phyloP scores from a whole-genome alignment of 2,329 filamentous ascomycete species.

The Neurospora sp. region DNA sequence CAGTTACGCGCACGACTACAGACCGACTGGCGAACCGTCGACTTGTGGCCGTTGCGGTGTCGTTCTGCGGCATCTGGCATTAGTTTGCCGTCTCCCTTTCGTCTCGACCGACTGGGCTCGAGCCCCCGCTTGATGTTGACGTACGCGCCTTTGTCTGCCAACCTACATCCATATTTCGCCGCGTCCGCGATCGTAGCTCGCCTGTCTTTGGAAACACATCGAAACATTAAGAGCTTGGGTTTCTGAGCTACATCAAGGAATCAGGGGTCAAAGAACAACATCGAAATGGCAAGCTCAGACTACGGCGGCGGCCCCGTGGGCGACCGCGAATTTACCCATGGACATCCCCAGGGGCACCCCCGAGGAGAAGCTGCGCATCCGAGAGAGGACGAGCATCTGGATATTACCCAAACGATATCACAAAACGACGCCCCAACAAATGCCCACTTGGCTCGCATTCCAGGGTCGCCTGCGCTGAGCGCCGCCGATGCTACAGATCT shows the following conservation, averaged over 20 bases:
- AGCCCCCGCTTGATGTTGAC: constrained; percentile 9
- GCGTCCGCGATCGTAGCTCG: not conserved
- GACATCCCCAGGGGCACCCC: constrained; percentile 2
- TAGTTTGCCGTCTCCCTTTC: not conserved
- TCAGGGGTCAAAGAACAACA: constrained; percentile 13
- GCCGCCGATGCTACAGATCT: constrained; percentile 24
- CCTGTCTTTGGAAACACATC: constrained; percentile 1
- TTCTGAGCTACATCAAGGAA: constrained; percentile 8
- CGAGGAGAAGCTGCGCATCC: constrained; percentile 14
- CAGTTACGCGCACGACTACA: not conserved
- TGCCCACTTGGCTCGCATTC: constrained; percentile 14
- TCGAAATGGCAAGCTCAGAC: constrained; percentile 33
- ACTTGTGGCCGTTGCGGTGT: not conserved
- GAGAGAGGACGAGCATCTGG: constrained; percentile 18
- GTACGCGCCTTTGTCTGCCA: constrained; percentile 3
- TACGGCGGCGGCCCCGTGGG: constrained; percentile 28
- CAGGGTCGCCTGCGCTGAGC: constrained; percentile 28
- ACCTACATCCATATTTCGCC: constrained; percentile 1
- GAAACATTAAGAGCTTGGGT: constrained; percentile 9
- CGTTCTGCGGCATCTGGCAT: not conserved
- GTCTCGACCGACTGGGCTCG: not conserved
- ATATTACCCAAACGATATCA: constrained; percentile 8
- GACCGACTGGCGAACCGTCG: not conserved
- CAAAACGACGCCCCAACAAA: constrained; percentile 13
- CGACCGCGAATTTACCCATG: constrained; percentile 12